Evolutionary conservation across 495 filamentous ascomycete species (phyloP), one percentile per base, ranked within the genome.

Genomic region (Staphylotrichum tortipilum): DNA sequence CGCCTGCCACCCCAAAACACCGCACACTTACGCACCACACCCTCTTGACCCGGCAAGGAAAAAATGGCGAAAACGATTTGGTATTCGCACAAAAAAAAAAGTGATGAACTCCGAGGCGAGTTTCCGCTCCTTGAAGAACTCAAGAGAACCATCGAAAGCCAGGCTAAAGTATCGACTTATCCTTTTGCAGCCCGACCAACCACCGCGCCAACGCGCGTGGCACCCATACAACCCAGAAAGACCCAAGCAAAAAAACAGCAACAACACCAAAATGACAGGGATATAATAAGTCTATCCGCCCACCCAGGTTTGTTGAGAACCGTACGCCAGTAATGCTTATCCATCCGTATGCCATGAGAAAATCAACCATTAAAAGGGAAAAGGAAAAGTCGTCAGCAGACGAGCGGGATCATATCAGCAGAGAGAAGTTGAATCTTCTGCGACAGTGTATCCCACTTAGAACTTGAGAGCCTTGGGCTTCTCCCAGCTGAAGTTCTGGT

Each of bases 401-500:
- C 48, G 41, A 60, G 54, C 46, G 52, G 56, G 62, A 65, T 41
- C 21, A 37, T 50, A 58, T 65, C 54, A 45, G 49, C 62, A 60
- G 47, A 53, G 38, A 55, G 61, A 65, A 67, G 64, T 65, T 63
- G 62, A 68, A 64, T 67, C 60, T 56, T 53, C 60, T 65, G 57
- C 58, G 54, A 59, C 35, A 54, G 24, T 33, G 44, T 48, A 50
- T 62, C 62, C 39, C 54, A 47, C 65, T 78, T 94, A 97, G 70
- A 85, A 81, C 74, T 84, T 87, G 62, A 98, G 84, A 56, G 75
- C 65, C 88, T 95, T 95, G 60, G 92, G 91, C 79, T 95, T 82
- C 85, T 98, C 92, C 92, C 92, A 98, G 69, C 75, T 78, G 82
- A 96, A 98, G 67, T 75, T 75, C 80, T 95, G 92, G 85, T 95